Percentiles rank a stretch among this genome's conserved stretches.
These are phyloP conservation scores for Kodamaea sp. DNA, from an alignment of 1,139 yeast genomes.

Conservation along the genomic window DNA sequence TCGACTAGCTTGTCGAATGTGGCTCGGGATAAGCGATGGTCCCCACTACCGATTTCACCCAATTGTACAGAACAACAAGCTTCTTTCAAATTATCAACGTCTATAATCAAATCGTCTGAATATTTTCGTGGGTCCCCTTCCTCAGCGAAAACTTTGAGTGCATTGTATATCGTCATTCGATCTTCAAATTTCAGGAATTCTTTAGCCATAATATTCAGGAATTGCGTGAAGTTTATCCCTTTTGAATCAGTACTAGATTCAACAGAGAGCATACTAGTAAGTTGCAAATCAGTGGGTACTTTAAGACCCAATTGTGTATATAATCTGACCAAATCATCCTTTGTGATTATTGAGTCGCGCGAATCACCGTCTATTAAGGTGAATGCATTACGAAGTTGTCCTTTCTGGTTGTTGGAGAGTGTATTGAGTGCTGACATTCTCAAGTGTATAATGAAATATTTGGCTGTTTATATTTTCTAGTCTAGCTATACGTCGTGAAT, in stretches of 20 bases:
- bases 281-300: constrained; percentile 40
- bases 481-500: no score
- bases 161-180: constrained; percentile 55
- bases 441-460: no score
- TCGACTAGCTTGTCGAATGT: constrained; percentile 52
- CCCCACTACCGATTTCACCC: constrained; percentile 43
- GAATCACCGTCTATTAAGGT: constrained; percentile 76
- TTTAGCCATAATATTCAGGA: constrained; percentile 63
- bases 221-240: constrained; percentile 61
- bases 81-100: constrained; percentile 48
- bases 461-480: background rate
- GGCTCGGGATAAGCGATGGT: constrained; percentile 48
- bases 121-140: constrained; percentile 18
- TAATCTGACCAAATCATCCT: constrained; percentile 55
- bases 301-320: constrained; percentile 47
- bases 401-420: constrained; percentile 40
- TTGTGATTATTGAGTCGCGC: constrained; percentile 65
- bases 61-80: constrained; percentile 46
- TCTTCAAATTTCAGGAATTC: constrained; percentile 59
- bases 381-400: constrained; percentile 47
- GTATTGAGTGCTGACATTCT: constrained; percentile 31
- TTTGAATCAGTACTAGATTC: constrained; percentile 26
- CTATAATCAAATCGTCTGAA: constrained; percentile 37
- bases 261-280: constrained; percentile 47
- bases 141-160: constrained; percentile 58